Conservation (phyloP, 139 green algal species). For the Closterium sp. region DNA sequence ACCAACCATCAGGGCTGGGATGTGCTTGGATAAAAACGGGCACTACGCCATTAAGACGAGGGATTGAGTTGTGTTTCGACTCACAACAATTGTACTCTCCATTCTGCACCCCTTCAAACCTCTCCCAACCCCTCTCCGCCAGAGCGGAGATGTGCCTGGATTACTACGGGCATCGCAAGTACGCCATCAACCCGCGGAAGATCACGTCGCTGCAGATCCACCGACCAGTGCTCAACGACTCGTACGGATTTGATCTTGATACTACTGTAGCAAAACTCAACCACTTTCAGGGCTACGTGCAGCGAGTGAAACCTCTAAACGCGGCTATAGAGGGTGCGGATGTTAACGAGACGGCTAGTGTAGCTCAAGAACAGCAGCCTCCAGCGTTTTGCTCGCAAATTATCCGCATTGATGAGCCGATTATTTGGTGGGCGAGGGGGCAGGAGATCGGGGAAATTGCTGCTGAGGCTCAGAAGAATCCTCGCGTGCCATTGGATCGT, state of each 20-base stretch:
- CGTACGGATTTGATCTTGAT: slow-evolving; percentile 17
- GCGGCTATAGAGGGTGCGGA: neutral
- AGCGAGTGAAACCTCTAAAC: neutral
- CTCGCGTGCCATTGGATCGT: neutral
- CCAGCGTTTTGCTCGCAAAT: neutral
- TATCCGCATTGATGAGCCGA: neutral
- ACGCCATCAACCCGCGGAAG: slow-evolving; percentile 12
- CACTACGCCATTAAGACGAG: neutral
- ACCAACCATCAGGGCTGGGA: neutral
- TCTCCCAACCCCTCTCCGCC: neutral
- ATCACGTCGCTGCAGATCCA: slow-evolving; percentile 16
- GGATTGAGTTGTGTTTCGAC: neutral
- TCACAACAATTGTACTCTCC: neutral
- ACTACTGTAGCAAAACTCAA: slow-evolving; percentile 30
- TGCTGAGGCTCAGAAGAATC: slow-evolving; percentile 2
- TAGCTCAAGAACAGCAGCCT: neutral
- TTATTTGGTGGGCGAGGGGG: slow-evolving; percentile 15
- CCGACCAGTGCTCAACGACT: neutral
- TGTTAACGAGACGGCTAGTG: neutral
- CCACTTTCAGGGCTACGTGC: slow-evolving; percentile 23
- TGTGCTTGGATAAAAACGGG: slow-evolving; percentile 19
- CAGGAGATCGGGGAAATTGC: slow-evolving; percentile 20
- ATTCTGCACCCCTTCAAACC: neutral
- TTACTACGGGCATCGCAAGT: slow-evolving; percentile 34
- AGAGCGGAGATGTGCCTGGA: slow-evolving; percentile 29